A percentile compares a stretch with the other conserved stretches of the same genome.
phyloP scores from a whole-genome alignment of 2,329 filamentous ascomycete genomes.

The Microcyclospora tardicrescens region DNA sequence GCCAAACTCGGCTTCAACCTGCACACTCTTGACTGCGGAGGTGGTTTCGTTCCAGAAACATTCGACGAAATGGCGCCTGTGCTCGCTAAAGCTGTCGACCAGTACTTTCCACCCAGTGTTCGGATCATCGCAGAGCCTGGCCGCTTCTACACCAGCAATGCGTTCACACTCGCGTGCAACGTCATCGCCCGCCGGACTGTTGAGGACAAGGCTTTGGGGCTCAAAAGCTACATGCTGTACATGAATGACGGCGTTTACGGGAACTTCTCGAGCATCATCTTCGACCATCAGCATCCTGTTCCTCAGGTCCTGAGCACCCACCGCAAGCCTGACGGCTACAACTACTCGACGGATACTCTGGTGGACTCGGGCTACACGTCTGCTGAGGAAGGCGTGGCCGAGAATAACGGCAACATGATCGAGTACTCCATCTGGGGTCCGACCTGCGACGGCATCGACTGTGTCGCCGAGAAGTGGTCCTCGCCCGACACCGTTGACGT shows the following conservation, averaged over 20 bases:
- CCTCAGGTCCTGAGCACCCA: slow-evolving; percentile 55
- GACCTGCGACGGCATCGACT: slow-evolving; percentile 94
- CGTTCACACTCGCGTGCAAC: slow-evolving; percentile 90
- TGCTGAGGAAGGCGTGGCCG: slow-evolving; percentile 23
- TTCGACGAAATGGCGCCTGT: slow-evolving; percentile 84
- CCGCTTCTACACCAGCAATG: slow-evolving; percentile 85
- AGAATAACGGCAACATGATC: slow-evolving; percentile 27
- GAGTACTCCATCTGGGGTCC: slow-evolving; percentile 98
- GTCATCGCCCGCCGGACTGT: slow-evolving; percentile 91
- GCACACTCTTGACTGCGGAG: slow-evolving; percentile 84
- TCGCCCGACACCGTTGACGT: slow-evolving; percentile 71
- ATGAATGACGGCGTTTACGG: slow-evolving; percentile 96
- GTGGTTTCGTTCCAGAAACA: slow-evolving; percentile 79
- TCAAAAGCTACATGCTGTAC: slow-evolving; percentile 87
- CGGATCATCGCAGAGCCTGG: slow-evolving; percentile 92
- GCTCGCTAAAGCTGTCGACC: slow-evolving; percentile 66
- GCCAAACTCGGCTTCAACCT: slow-evolving; percentile 62
- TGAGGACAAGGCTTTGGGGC: slow-evolving; percentile 50
- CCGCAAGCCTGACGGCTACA: slow-evolving; percentile 16
- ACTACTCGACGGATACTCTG: slow-evolving; percentile 18
- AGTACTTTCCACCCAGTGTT: slow-evolving; percentile 72
- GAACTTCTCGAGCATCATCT: slow-evolving; percentile 99
- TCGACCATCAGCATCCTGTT: slow-evolving; percentile 86
- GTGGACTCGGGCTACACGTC: slow-evolving; percentile 23
- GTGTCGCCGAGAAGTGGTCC: slow-evolving; percentile 69